Conservation (phyloP, 2,329 filamentous ascomycete genomes). For the Fusarium coicis region DNA sequence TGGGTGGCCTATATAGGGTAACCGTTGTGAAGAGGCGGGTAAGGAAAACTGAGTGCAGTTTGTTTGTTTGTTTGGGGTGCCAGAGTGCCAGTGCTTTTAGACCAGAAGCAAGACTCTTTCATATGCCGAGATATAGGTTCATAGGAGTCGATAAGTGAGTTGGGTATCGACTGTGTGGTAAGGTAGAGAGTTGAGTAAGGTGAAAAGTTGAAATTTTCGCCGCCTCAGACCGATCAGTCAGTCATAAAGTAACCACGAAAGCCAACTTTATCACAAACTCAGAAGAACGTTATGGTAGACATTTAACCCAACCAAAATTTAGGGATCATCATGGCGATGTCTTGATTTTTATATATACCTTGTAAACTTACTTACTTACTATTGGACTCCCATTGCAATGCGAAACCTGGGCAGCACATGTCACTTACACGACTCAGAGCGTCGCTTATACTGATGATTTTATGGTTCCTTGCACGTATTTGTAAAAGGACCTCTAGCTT, state of each 20-base stretch:
- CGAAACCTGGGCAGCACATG: not conserved
- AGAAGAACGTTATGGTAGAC: too few relatives aligned
- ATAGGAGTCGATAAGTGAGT: not conserved
- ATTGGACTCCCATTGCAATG: not conserved
- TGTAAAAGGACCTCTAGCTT: not conserved
- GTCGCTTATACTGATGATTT: not conserved
- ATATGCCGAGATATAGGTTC: not conserved
- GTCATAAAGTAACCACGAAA: not conserved
- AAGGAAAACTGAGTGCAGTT: not conserved
- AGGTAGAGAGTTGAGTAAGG: not conserved
- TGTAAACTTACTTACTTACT: not conserved
- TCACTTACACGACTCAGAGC: not conserved
- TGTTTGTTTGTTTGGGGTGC: not conserved
- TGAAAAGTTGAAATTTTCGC: conserved; percentile 40
- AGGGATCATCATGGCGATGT: not conserved
- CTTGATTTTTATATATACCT: not conserved
- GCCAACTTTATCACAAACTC: not conserved
- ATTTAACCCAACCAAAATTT: not conserved
- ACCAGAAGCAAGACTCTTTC: not conserved
- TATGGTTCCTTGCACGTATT: not conserved
- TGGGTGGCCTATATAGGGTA: conserved; percentile 37
- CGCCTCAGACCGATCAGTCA: conserved; percentile 10
- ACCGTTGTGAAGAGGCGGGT: not conserved
- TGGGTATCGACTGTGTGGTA: conserved; percentile 12
- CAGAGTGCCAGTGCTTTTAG: not conserved